These are phyloP conservation scores for Trebouxia sp. DNA, from an alignment of 139 green algal genomes.

Conservation along the genomic window DNA sequence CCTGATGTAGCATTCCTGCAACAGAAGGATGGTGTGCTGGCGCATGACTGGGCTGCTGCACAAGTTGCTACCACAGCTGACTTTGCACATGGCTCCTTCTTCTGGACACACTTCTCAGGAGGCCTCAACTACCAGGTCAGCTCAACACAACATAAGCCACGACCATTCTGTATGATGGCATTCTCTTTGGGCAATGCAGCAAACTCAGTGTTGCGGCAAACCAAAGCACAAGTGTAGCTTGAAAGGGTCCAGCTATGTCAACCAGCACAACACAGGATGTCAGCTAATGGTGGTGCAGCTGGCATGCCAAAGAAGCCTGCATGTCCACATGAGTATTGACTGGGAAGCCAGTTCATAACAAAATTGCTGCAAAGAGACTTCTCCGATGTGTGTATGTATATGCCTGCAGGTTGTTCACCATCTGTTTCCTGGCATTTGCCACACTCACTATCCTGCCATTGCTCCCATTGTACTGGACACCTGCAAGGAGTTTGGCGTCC, in stretches of 20 bases:
- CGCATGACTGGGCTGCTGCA: conserved; percentile 54
- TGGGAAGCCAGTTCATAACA: too few species aligned
- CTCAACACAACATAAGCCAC: not conserved
- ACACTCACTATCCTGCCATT: conserved; percentile 85
- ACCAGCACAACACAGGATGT: not conserved
- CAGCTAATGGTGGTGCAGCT: too few species aligned
- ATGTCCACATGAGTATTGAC: too few species aligned
- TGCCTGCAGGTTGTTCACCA: conserved; percentile 76
- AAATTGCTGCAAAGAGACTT: too few species aligned
- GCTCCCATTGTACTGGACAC: conserved; percentile 75
- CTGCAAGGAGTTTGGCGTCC: conserved; percentile 66
- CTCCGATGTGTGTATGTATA: not conserved
- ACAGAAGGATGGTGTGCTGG: conserved; percentile 32
- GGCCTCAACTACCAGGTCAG: conserved; percentile 71
- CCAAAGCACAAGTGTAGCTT: not conserved
- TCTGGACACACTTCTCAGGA: conserved; percentile 75
- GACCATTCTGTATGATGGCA: too few species aligned
- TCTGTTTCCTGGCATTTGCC: conserved; percentile 78
- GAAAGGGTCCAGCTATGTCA: not conserved
- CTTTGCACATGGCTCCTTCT: conserved; percentile 65
- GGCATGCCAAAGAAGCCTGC: too few species aligned
- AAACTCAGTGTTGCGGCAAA: not conserved
- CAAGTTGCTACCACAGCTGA: conserved; percentile 64
- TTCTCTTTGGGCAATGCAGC: not conserved
- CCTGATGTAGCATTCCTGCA: conserved; percentile 50